Conservation (phyloP, 2,329 filamentous ascomycete genomes). For the Fonsecaea pedrosoi region DNA sequence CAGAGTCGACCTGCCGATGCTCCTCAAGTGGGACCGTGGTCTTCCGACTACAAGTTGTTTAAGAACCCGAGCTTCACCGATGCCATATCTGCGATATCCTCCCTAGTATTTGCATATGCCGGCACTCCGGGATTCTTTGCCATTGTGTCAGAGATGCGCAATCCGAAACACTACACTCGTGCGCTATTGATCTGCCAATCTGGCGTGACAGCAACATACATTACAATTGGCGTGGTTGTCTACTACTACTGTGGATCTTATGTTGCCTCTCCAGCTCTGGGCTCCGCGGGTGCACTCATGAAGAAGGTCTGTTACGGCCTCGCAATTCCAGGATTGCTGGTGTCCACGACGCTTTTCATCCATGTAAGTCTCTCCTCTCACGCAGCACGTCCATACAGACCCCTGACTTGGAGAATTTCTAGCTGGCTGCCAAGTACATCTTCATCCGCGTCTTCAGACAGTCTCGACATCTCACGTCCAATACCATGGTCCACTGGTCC, state of each 20-base stretch:
- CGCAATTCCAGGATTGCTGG: conserved; percentile 48
- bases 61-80: conserved; percentile 45
- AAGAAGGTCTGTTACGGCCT: conserved; percentile 46
- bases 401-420: no score
- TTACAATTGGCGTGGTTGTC: conserved; percentile 44
- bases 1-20: conserved; percentile 48
- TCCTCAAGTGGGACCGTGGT: conserved; percentile 41
- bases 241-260: conserved; percentile 46
- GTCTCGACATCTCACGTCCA: conserved; percentile 49
- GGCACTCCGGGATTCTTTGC: conserved; percentile 52
- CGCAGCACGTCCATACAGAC: no score
- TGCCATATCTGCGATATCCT: conserved; percentile 46
- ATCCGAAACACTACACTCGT: conserved; percentile 44
- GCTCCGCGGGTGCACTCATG: conserved; percentile 43
- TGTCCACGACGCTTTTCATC: conserved; percentile 48
- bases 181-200: conserved; percentile 50
- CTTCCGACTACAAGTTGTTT: conserved; percentile 41
- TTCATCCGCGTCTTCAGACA: conserved; percentile 47
- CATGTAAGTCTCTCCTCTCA: conserved; percentile 25
- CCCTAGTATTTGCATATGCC: conserved; percentile 52
- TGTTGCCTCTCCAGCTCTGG: conserved; percentile 45
- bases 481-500: conserved; percentile 56
- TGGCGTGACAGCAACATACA: conserved; percentile 45
- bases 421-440: conserved; percentile 45
- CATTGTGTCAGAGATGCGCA: conserved; percentile 47